Evolutionary conservation across 768 basidiomycete genomes (phyloP).

Genomic region (Leccinum disarticulatum): DNA sequence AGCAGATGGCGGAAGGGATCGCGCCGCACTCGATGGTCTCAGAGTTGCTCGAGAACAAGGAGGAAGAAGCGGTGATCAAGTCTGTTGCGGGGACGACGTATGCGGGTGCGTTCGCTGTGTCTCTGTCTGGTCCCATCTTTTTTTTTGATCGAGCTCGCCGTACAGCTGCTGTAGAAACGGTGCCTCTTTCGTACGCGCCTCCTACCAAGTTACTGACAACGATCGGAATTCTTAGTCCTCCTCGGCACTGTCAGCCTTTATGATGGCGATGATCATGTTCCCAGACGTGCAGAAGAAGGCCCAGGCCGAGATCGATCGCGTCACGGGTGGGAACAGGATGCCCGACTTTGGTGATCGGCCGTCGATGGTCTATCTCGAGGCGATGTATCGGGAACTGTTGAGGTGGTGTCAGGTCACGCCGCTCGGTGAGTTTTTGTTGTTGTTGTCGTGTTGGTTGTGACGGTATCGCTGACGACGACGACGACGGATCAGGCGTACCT

Average conservation of each 20-base stretch:
- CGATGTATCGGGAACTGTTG: constrained; percentile 22
- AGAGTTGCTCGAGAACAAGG: too few species aligned
- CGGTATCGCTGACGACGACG: not conserved
- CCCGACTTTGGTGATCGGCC: constrained; percentile 22
- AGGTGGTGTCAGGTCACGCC: constrained; percentile 28
- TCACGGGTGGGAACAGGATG: constrained; percentile 17
- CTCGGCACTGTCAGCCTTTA: constrained; percentile 26
- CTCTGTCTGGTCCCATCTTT: too few species aligned
- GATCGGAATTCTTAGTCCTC: constrained; percentile 11
- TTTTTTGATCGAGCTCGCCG: not conserved
- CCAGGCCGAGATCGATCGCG: constrained; percentile 28
- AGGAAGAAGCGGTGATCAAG: too few species aligned
- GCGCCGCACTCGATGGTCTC: too few species aligned
- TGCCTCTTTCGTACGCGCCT: not conserved
- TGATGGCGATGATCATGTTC: constrained; percentile 28
- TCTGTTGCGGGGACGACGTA: too few species aligned
- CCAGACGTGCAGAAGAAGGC: constrained; percentile 26
- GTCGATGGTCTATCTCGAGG: constrained; percentile 27
- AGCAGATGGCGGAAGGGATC: too few species aligned
- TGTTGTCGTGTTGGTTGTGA: not conserved
- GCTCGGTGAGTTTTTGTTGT: constrained; percentile 15
- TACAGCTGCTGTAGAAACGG: constrained; percentile 25
- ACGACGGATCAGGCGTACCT: constrained; percentile 24
- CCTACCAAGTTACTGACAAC: not conserved
- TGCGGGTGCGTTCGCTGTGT: too few species aligned